Base-by-base conservation (phyloP, 495 filamentous ascomycete genomes). In the Neurospora hispaniola region DNA sequence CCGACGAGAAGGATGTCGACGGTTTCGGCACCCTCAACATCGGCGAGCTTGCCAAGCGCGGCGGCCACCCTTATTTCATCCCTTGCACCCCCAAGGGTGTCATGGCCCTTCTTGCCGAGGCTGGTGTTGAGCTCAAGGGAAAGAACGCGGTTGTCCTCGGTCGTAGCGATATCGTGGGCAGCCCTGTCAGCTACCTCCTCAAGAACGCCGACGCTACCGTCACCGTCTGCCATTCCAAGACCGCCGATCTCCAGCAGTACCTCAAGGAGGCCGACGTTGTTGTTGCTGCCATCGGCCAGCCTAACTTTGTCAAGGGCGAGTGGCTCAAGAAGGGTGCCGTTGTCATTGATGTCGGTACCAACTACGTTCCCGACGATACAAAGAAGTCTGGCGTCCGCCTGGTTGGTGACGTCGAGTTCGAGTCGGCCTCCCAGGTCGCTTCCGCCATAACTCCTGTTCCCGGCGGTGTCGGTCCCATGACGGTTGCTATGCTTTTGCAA, bases 381-480 rank as follows among this genome's bases (percentile, higher is more conserved):
- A 96, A 92, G 82, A 98, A 98, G 83, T 97, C 94, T 20, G 96
- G 96, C 4, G 87, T 94, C 80, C 89, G 94, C 74, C 87, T 98
- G n/a, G 96, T 98, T 18, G 96, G 96, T 44, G 96, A 99, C 81
- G 96, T 99, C 20, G 93, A 98, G 73, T 98, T 90, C 76, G 93
- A 95, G 68, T 90, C 92, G 70, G 94, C 94, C 46, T 88, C 87
- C 20, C 86, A 96, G 77, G 91, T 97, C 66, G 96, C 94, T 27
- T 97, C 94, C n/a, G 89, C 91, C 74, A 98, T 99, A 77, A 99
- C 96, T 2, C 96, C 96, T 3, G 96, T 99, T 42, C 96, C 96
- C 1, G 96, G 96, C 73, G 96, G 96, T 79, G 96, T 98, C 72
- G 96, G 96, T 4, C 96, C 96, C 44, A 98, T 98, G 94, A 99